Percentiles rank a stretch among this genome's conserved stretches.
Conservation (phyloP, 306 rosid genomes). For the Senna siamea region DNA sequence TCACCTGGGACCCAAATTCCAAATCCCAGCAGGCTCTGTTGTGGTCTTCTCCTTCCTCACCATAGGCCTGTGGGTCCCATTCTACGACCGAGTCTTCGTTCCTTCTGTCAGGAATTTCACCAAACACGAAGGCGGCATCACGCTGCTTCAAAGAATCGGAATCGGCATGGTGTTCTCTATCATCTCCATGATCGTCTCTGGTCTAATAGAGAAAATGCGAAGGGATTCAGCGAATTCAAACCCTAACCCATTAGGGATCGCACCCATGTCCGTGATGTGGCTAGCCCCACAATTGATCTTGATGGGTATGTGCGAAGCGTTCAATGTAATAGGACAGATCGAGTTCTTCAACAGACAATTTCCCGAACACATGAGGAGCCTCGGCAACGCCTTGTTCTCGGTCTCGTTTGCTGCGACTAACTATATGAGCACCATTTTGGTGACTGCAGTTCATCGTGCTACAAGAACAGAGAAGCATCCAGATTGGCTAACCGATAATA, state of each 20-base stretch:
- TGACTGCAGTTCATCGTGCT: slow-evolving; percentile 52
- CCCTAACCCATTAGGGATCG: slow-evolving; percentile 30
- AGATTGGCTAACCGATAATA: slow-evolving; percentile 69
- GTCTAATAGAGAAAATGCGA: slow-evolving; percentile 57
- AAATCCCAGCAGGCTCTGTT: slow-evolving; percentile 73
- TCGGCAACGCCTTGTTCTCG: slow-evolving; percentile 59
- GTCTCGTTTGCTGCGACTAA: slow-evolving; percentile 50
- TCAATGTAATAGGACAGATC: slow-evolving; percentile 52
- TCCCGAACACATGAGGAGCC: slow-evolving; percentile 72
- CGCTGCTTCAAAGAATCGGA: slow-evolving; percentile 64
- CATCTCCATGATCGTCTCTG: slow-evolving; percentile 64
- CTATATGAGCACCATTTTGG: slow-evolving; percentile 48
- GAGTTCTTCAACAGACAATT: slow-evolving; percentile 71
- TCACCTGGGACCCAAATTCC: slow-evolving; percentile 63
- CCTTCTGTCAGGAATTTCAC: slow-evolving; percentile 57
- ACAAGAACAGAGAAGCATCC: slow-evolving; percentile 38
- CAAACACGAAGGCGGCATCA: slow-evolving; percentile 60
- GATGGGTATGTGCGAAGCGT: slow-evolving; percentile 65
- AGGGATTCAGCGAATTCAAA: slow-evolving; percentile 46
- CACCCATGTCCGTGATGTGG: slow-evolving; percentile 59
- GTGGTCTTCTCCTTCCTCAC: slow-evolving; percentile 58
- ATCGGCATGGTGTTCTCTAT: slow-evolving; percentile 62
- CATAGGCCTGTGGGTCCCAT: slow-evolving; percentile 55
- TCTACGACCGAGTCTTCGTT: slow-evolving; percentile 56
- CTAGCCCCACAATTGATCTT: slow-evolving; percentile 62